Percentiles rank a stretch among this genome's conserved stretches.
Conservation (phyloP, 2,329 filamentous ascomycete genomes). For the Orbilia brochopaga region DNA sequence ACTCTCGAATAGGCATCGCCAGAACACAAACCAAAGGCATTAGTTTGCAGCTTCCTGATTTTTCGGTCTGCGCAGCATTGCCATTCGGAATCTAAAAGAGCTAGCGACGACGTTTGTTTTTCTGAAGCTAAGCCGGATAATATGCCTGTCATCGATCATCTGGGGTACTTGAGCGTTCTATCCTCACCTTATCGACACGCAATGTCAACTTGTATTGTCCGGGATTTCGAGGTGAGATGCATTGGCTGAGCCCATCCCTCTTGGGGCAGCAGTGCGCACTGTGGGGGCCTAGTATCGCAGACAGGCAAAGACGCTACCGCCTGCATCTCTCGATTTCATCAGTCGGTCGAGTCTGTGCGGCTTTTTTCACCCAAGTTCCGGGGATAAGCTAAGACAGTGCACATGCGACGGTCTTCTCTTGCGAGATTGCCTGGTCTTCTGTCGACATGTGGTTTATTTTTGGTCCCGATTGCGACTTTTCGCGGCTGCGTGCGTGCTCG, state of each 20-base stretch:
- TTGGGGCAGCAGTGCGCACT: background rate
- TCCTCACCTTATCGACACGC: background rate
- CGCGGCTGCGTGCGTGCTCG: background rate
- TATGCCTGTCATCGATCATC: background rate
- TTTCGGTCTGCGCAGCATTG: too few species aligned
- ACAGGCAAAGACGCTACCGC: too few species aligned
- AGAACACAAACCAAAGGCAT: too few species aligned
- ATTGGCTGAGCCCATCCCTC: background rate
- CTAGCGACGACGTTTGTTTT: too few species aligned
- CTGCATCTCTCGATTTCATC: background rate
- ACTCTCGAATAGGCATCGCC: background rate
- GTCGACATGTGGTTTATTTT: slow-evolving; percentile 30
- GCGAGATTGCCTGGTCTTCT: slow-evolving; percentile 9
- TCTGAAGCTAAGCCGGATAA: background rate
- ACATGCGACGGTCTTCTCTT: background rate
- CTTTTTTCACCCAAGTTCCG: background rate
- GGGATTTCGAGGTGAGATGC: background rate
- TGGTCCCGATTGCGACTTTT: slow-evolving; percentile 48
- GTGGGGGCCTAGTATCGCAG: background rate
- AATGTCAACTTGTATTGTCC: background rate
- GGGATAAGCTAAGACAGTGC: background rate
- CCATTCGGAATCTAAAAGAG: too few species aligned
- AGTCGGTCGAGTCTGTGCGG: background rate
- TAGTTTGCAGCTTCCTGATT: too few species aligned
- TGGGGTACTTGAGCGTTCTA: background rate